Percentiles rank a stretch among this genome's conserved stretches.
phyloP scores from a whole-genome alignment of 2,329 filamentous ascomycete species.

The Laburnicola sp. region DNA sequence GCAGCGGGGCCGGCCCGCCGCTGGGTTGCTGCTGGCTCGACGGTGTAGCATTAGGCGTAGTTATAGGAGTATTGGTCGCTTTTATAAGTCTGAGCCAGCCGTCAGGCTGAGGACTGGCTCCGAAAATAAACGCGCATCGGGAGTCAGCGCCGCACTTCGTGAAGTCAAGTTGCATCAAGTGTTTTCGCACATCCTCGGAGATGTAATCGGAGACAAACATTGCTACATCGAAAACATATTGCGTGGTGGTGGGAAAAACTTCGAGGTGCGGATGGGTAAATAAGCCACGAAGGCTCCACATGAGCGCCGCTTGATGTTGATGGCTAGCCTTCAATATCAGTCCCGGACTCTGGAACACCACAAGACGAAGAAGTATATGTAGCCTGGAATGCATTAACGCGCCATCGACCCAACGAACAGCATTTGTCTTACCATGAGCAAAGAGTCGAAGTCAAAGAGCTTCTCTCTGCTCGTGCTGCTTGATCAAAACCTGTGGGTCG shows the following conservation, averaged over 20 bases:
- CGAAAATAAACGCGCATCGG: conserved; percentile 48
- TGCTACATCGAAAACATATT: conserved; percentile 51
- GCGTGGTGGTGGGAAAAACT: conserved; percentile 37
- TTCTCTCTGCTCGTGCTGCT: neutral
- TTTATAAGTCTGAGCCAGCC: conserved; percentile 50
- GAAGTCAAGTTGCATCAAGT: conserved; percentile 34
- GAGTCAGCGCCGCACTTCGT: conserved; percentile 32
- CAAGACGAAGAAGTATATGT: conserved; percentile 47
- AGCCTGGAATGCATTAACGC: conserved; percentile 29
- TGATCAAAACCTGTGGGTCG: neutral
- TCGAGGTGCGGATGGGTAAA: conserved; percentile 46
- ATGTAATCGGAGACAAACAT: conserved; percentile 48
- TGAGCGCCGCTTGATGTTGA: conserved; percentile 36
- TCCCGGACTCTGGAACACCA: conserved; percentile 41
- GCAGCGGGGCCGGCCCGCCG: conserved; percentile 22
- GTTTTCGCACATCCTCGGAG: conserved; percentile 44
- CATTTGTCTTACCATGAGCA: conserved; percentile 28
- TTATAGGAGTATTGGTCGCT: conserved; percentile 23
- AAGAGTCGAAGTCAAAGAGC: conserved; percentile 14
- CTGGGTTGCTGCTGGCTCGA: conserved; percentile 24
- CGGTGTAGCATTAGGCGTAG: neutral
- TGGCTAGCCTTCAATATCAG: conserved; percentile 28
- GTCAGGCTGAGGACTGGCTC: conserved; percentile 38
- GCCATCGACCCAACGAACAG: too few relatives aligned
- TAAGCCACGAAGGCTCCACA: conserved; percentile 43